Percentiles rank a stretch among this genome's conserved stretches.
Conservation (phyloP, 2,329 filamentous ascomycete genomes). For the Exophiala sp. region DNA sequence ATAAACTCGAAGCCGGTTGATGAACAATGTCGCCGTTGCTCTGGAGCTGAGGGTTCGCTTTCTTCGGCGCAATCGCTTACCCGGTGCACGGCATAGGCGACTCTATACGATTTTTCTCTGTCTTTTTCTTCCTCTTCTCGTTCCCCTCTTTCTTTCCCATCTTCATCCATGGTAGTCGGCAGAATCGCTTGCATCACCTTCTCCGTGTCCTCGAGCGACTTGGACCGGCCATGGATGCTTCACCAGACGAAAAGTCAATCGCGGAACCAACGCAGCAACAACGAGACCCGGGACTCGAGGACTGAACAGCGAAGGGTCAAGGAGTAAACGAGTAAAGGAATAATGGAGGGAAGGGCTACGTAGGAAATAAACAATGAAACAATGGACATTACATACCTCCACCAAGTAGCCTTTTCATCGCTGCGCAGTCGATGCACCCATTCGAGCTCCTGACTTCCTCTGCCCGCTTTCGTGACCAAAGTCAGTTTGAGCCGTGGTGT, state of each 20-base stretch:
- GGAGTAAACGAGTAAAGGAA: too few relatives aligned
- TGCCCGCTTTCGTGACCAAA: conserved; percentile 30
- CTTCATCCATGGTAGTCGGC: conserved; percentile 5
- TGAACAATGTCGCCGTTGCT: neutral
- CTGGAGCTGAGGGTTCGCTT: neutral
- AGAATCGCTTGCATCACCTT: conserved; percentile 24
- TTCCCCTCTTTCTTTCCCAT: conserved; percentile 9
- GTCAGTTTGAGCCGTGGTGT: conserved; percentile 34
- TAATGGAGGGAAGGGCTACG: too few relatives aligned
- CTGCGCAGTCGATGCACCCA: conserved; percentile 34
- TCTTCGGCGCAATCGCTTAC: conserved; percentile 14
- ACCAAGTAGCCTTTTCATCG: conserved; percentile 31
- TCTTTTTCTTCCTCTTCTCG: conserved; percentile 14
- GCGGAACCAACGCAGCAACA: too few relatives aligned
- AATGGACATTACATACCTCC: conserved; percentile 30
- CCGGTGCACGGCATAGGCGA: conserved; percentile 31
- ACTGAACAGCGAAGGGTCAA: too few relatives aligned
- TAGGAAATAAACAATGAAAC: neutral
- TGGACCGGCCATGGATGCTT: conserved; percentile 30
- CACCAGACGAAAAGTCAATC: conserved; percentile 5
- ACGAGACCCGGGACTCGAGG: too few relatives aligned
- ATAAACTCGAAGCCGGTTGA: conserved; percentile 24
- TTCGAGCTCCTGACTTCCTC: conserved; percentile 32
- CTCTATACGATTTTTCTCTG: conserved; percentile 25
- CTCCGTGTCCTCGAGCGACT: conserved; percentile 32